Evolutionary conservation across 257 asterid genomes (phyloP).

Genomic region (Nicotiana tomentosiformis): DNA sequence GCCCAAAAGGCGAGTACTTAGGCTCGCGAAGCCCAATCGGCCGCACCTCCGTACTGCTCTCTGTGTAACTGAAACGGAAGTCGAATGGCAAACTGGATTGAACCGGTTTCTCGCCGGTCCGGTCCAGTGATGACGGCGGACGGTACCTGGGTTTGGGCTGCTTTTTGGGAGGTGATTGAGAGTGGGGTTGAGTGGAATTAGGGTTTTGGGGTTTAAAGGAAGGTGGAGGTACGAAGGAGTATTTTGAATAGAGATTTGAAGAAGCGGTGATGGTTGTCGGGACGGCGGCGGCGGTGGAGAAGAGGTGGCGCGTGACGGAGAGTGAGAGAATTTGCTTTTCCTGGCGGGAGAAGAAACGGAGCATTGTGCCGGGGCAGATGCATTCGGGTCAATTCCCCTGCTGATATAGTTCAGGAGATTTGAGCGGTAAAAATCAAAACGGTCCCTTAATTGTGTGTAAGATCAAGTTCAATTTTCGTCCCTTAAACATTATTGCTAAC

Average conservation of each 20-base stretch:
- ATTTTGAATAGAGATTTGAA: conserved; percentile 57
- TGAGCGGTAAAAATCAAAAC: too few species aligned
- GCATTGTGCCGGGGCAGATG: background rate
- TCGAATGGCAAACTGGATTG: conserved; percentile 78
- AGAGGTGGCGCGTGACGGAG: conserved; percentile 25
- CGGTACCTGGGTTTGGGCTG: conserved; percentile 58
- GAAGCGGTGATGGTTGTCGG: conserved; percentile 3
- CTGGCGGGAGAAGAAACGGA: conserved; percentile 41
- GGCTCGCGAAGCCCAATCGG: conserved; percentile 95
- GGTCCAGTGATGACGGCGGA: conserved; percentile 80
- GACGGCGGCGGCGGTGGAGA: conserved; percentile 24
- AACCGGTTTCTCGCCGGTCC: conserved; percentile 30
- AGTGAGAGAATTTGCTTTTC: conserved; percentile 18
- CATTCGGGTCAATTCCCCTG: background rate
- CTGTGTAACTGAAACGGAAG: conserved; percentile 93
- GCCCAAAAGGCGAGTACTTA: conserved; percentile 94
- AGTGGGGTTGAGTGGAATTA: conserved; percentile 8
- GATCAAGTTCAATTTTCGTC: too few species aligned
- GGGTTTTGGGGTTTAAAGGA: conserved; percentile 48
- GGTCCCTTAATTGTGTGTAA: too few species aligned
- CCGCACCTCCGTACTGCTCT: conserved; percentile 53
- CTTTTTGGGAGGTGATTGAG: conserved; percentile 15
- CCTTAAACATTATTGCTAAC: too few species aligned
- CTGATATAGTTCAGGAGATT: background rate
- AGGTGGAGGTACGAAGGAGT: conserved; percentile 61